Evolutionary conservation across 176 grass and related monocot species (phyloP).

Genomic region (Cenchrus fungigraminus): DNA sequence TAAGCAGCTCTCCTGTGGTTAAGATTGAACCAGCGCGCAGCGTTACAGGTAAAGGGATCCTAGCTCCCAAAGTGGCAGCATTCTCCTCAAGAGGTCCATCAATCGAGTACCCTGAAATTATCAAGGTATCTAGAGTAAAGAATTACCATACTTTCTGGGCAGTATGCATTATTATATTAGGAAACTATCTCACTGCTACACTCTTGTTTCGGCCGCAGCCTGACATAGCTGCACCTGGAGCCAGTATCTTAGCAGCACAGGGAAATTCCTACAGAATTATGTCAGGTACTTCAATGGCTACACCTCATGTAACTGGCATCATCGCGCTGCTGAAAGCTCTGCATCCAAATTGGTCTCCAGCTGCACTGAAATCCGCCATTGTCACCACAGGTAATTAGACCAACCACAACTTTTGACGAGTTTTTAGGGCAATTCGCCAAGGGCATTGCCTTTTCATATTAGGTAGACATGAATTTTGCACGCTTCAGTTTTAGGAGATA

Average conservation of each 20-base stretch:
- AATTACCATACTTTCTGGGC: too few species aligned
- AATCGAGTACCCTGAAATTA: neutral
- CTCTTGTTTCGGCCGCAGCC: constrained; percentile 2
- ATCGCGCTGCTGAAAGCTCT: constrained; percentile 34
- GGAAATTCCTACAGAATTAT: neutral
- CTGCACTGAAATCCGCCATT: constrained; percentile 40
- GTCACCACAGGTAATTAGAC: constrained; percentile 9
- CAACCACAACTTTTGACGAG: too few species aligned
- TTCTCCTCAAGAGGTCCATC: constrained; percentile 39
- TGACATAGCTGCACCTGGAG: constrained; percentile 42
- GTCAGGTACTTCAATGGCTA: constrained; percentile 41
- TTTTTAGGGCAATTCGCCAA: too few species aligned
- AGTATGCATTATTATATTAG: too few species aligned
- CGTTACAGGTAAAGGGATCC: too few species aligned
- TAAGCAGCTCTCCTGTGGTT: neutral
- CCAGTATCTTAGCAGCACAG: constrained; percentile 30
- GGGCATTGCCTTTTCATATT: too few species aligned
- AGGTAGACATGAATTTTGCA: too few species aligned
- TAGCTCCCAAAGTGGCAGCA: too few species aligned
- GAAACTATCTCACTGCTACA: too few species aligned
- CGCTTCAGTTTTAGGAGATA: too few species aligned
- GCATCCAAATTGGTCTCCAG: constrained; percentile 41
- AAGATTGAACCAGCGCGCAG: too few species aligned
- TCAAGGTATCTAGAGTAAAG: neutral
- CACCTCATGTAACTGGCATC: constrained; percentile 36